These are phyloP conservation scores for Hemerocallis citrina DNA, from an alignment of 106 monocot species.

Conservation along the genomic window DNA sequence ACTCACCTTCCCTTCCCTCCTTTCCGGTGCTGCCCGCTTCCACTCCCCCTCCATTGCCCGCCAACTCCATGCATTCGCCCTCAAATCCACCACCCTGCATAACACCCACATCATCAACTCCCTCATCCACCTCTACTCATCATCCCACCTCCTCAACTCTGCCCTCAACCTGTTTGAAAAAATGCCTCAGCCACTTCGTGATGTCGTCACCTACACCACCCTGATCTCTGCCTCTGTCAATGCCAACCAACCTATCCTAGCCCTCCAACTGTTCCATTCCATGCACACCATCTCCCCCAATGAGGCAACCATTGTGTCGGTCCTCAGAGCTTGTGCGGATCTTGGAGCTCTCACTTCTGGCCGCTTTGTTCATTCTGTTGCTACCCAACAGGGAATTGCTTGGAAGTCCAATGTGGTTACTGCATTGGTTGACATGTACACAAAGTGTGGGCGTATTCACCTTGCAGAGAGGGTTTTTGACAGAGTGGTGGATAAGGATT, in stretches of 20 bases:
- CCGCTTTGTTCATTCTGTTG: slow-evolving; percentile 1
- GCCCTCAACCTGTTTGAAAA: slow-evolving; percentile 14
- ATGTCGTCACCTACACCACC: slow-evolving; percentile 16
- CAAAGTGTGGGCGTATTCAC: slow-evolving; percentile 15
- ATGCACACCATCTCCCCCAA: slow-evolving; percentile 14
- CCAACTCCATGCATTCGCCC: slow-evolving; percentile 16
- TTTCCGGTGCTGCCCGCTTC: slow-evolving; percentile 13
- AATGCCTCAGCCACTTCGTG: slow-evolving; percentile 2
- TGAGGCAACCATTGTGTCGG: slow-evolving; percentile 2
- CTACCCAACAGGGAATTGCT: slow-evolving; percentile 2
- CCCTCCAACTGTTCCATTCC: slow-evolving; percentile 7
- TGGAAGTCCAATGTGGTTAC: slow-evolving; percentile 11
- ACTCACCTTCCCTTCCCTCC: slow-evolving; percentile 8
- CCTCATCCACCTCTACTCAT: slow-evolving; percentile 16
- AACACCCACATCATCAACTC: slow-evolving; percentile 16
- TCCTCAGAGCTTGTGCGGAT: slow-evolving; percentile 13
- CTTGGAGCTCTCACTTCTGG: slow-evolving; percentile 7
- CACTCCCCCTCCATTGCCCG: neutral
- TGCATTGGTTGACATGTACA: slow-evolving; percentile 11
- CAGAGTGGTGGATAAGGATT: neutral
- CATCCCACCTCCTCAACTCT: slow-evolving; percentile 5
- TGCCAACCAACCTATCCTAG: neutral
- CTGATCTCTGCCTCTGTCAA: slow-evolving; percentile 9
- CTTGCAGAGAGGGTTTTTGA: slow-evolving; percentile 10
- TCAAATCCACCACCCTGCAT: slow-evolving; percentile 4